Evolutionary conservation across 2,329 filamentous ascomycete genomes (phyloP).

Genomic region (Cytospora leucostoma): DNA sequence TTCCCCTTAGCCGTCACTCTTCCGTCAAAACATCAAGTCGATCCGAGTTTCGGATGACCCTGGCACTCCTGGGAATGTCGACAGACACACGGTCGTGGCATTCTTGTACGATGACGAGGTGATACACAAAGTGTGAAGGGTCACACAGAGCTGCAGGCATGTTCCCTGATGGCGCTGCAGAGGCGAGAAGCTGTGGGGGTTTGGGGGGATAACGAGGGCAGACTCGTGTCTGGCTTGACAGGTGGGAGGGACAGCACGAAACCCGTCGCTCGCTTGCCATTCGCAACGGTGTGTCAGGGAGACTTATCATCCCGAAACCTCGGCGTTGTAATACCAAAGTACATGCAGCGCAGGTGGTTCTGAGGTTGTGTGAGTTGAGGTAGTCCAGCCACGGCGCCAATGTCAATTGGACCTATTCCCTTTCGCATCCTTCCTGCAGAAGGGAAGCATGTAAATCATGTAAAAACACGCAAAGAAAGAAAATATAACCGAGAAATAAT

Average conservation of each 20-base stretch:
- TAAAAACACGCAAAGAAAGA: too few relatives aligned
- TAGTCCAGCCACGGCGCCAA: slow-evolving; percentile 24
- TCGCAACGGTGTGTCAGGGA: slow-evolving; percentile 19
- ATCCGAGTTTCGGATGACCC: background rate
- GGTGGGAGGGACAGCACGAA: slow-evolving; percentile 13
- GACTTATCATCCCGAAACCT: slow-evolving; percentile 22
- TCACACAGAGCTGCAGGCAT: background rate
- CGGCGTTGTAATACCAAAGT: slow-evolving; percentile 8
- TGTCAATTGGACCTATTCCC: background rate
- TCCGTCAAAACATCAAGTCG: background rate
- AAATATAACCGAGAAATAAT: too few relatives aligned
- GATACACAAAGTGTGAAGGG: background rate
- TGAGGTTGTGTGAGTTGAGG: background rate
- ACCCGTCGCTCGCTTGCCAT: slow-evolving; percentile 11
- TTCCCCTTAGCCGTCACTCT: background rate
- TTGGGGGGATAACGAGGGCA: background rate
- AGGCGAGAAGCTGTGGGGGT: background rate
- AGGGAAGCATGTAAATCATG: too few relatives aligned
- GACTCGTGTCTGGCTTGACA: slow-evolving; percentile 7
- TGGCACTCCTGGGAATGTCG: background rate
- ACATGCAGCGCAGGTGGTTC: slow-evolving; percentile 9
- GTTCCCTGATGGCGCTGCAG: background rate
- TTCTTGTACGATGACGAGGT: background rate
- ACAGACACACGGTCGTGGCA: background rate
- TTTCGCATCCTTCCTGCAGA: background rate